Base-by-base conservation (phyloP, 345 rosid species). In the Eucalyptus globulus region DNA sequence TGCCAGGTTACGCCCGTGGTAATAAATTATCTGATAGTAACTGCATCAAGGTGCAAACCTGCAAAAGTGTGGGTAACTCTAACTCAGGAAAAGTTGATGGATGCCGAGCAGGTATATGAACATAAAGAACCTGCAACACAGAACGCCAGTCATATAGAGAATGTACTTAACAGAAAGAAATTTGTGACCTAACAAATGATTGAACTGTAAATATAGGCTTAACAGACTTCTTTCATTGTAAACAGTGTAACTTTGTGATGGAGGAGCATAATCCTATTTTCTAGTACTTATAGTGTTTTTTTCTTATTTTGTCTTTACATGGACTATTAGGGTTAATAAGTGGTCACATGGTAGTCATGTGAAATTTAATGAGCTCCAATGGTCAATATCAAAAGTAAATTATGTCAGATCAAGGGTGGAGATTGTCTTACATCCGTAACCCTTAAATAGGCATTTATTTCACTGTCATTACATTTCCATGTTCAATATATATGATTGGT, bases 51-150 rank as follows among this genome's bases (percentile, higher is more conserved):
- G 86, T 56, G 86, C 85, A 58, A 94, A 97, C 99, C 98, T 97
- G 99, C 88, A 97, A 88, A 91, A 97, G 93, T 62, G 99, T 95
- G 80, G 98, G 99, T 91, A 97, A 91, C 93, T 97, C 99, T 94
- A 97, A 90, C 58, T 97, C 99, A 34, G 97, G 93, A 94, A 91
- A 96, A 87, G 98, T 93, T 91, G 97, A 93, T 88, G 96, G 97
- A 93, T 94, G 96, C 76, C 95, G 95, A 88, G 98, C 94, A 89
- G 99, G 99, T 89, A 97, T 93, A 91, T 97, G 99, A 89, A 97
- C 93, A 93, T 93, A 95, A 91, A 97, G 96, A 90, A 94, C 93
- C 99, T 97, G 98, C 88, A 87, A 90, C n/a, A 87, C 50, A 92
- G 58, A 87, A 76, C 87, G 45, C 65, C 69, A 92, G 85, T 76